Evolutionary conservation across 768 basidiomycete species (phyloP).

Genomic region (Boletus pseudo-olivaceus): DNA sequence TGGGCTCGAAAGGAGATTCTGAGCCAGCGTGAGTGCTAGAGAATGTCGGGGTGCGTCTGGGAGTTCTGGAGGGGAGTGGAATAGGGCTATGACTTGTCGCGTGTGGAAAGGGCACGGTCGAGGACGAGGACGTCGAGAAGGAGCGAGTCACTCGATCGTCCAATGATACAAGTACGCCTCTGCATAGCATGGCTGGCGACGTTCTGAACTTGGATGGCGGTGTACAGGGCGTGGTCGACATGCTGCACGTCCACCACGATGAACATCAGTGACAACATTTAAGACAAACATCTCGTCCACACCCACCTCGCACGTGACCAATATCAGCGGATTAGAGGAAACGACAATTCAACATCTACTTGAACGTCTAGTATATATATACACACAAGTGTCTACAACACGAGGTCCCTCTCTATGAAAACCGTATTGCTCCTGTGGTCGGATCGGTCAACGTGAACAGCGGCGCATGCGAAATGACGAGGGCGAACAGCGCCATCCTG

Average conservation of each 20-base stretch:
- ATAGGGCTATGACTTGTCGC: not conserved
- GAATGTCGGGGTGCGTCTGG: slow-evolving; percentile 5
- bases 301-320: slow-evolving; percentile 29
- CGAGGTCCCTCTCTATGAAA: slow-evolving; percentile 27
- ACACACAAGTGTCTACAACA: slow-evolving; percentile 8
- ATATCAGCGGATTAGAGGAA: slow-evolving; percentile 6
- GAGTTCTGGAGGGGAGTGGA: not conserved
- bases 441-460: slow-evolving; percentile 33
- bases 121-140: slow-evolving; percentile 3
- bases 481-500: slow-evolving; percentile 34
- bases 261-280: not conserved
- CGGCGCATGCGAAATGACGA: slow-evolving; percentile 31
- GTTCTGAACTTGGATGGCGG: slow-evolving; percentile 12
- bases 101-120: slow-evolving; percentile 21
- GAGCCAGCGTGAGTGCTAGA: slow-evolving; percentile 12
- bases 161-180: not conserved
- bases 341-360: not conserved
- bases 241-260: slow-evolving; percentile 23
- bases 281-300: not conserved
- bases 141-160: not conserved
- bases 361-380: slow-evolving; percentile 18
- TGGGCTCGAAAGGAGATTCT: slow-evolving; percentile 19
- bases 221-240: slow-evolving; percentile 30
- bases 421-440: slow-evolving; percentile 29
- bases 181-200: not conserved